Percentiles rank a stretch among this genome's conserved stretches.
These are phyloP conservation scores for Coemansia furcata DNA, from an alignment of 192 early-diverging fungal genomes.

Conservation along the genomic window DNA sequence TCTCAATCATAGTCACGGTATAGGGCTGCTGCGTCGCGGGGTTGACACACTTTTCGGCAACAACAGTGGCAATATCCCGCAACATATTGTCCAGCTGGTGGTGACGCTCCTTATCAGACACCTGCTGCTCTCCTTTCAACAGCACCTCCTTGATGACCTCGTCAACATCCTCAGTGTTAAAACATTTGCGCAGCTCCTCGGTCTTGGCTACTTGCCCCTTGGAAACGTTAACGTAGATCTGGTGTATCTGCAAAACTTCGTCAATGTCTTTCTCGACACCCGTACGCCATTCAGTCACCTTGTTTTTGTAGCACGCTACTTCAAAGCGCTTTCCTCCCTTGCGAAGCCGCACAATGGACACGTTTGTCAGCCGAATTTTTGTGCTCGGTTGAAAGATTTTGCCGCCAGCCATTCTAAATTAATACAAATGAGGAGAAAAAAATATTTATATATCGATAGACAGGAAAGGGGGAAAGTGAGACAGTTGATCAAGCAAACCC, in stretches of 20 bases:
- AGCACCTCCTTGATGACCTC: constrained; percentile 87
- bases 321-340: constrained; percentile 99
- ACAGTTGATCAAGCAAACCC: not conserved
- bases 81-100: constrained; percentile 78
- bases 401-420: constrained; percentile 28
- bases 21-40: constrained; percentile 93
- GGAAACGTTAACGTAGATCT: constrained; percentile 91
- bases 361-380: constrained; percentile 84
- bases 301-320: constrained; percentile 99
- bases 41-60: constrained; percentile 95
- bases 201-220: constrained; percentile 93
- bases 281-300: constrained; percentile 93
- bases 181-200: constrained; percentile 83
- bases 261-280: constrained; percentile 94
- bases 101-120: constrained; percentile 93
- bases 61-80: constrained; percentile 93
- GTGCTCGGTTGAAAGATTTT: constrained; percentile 51
- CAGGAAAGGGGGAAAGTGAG: not conserved
- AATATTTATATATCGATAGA: too few relatives aligned
- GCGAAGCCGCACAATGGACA: constrained; percentile 90
- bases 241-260: constrained; percentile 94
- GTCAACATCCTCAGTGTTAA: constrained; percentile 81
- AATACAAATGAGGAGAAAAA: not conserved
- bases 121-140: constrained; percentile 94
- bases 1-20: constrained; percentile 97